These are phyloP conservation scores for Xylaria hypoxylon DNA, from an alignment of 2,329 filamentous ascomycete genomes.

Conservation along the genomic window DNA sequence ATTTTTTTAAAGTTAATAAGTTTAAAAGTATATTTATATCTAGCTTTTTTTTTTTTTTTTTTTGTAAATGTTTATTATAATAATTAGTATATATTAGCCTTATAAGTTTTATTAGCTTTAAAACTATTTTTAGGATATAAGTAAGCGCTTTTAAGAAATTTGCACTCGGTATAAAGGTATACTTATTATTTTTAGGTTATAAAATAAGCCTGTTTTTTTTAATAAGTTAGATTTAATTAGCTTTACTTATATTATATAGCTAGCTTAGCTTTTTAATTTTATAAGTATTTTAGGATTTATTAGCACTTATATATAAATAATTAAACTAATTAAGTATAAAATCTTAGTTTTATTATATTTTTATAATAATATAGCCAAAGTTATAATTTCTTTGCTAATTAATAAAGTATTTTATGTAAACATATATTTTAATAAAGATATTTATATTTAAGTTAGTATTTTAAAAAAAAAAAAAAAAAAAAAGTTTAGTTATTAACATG, in stretches of 20 bases:
- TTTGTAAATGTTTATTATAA: not conserved
- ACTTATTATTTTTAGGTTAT: not conserved
- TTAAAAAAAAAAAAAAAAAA: not conserved
- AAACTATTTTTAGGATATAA: not conserved
- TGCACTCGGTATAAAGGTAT: not conserved
- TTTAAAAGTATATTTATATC: not conserved
- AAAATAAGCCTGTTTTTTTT: conserved; percentile 4
- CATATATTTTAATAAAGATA: conserved; percentile 7
- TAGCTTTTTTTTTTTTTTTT: not conserved
- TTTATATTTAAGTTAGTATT: not conserved
- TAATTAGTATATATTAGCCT: not conserved
- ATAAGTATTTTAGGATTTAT: not conserved
- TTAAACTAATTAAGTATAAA: not conserved
- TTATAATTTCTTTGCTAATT: not conserved
- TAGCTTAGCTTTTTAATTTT: conserved; percentile 11
- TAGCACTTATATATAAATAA: conserved; percentile 8
- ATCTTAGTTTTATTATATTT: conserved; percentile 1
- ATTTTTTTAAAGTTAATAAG: not conserved
- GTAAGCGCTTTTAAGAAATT: not conserved
- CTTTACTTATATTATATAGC: not conserved
- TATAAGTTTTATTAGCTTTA: not conserved
- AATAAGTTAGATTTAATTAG: not conserved
- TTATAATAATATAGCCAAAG: not conserved
- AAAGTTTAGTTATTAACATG: not conserved
- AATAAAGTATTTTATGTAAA: not conserved